These are phyloP conservation scores for Nissolia schottii DNA, from an alignment of 306 rosid genomes.

Conservation along the genomic window DNA sequence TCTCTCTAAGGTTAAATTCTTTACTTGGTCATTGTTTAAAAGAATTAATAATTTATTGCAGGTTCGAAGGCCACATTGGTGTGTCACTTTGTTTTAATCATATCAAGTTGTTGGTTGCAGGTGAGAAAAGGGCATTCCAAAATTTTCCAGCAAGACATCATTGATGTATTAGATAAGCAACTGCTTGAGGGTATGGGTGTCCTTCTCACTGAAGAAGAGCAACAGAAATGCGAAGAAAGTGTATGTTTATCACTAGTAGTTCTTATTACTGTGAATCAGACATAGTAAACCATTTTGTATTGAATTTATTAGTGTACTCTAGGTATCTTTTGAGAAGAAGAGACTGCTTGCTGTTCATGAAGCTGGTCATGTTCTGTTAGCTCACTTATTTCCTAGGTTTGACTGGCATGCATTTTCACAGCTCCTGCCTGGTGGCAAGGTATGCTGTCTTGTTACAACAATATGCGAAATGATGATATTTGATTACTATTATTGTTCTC, in stretches of 20 bases:
- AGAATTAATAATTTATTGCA: no score
- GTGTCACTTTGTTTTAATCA: background rate
- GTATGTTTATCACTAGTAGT: conserved; percentile 38
- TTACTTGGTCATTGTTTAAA: no score
- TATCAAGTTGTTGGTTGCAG: conserved; percentile 39
- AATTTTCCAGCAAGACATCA: conserved; percentile 69
- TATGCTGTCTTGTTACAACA: conserved; percentile 32
- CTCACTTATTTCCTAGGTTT: conserved; percentile 92
- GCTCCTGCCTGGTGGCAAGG: conserved; percentile 99
- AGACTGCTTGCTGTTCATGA: conserved; percentile 95
- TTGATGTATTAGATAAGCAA: conserved; percentile 94
- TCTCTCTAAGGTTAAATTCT: no score
- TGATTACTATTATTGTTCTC: background rate
- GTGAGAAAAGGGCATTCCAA: conserved; percentile 82
- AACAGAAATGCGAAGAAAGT: conserved; percentile 79
- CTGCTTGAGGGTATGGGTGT: conserved; percentile 99
- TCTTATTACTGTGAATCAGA: background rate
- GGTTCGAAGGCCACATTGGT: no score
- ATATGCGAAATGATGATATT: conserved; percentile 14
- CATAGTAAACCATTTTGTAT: conserved; percentile 8
- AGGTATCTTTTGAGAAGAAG: conserved; percentile 81
- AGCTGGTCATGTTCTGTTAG: conserved; percentile 91
- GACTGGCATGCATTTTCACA: conserved; percentile 99
- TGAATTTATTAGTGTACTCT: conserved; percentile 8
- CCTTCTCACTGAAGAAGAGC: conserved; percentile 97